Base-by-base conservation (phyloP, 345 rosid species). In the Brassica napus region DNA sequence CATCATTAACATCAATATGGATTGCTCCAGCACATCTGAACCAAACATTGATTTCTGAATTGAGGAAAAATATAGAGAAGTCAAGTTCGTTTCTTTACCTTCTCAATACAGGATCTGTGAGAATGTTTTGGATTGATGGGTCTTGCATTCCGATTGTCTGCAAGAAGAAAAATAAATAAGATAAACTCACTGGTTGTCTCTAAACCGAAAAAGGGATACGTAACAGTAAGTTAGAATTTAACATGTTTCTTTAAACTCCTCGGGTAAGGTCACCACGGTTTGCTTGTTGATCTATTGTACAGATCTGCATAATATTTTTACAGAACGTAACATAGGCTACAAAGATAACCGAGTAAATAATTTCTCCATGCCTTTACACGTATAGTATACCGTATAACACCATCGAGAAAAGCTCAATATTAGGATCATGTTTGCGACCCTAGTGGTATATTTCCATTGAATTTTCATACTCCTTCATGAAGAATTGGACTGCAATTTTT, bases 71-170 rank as follows among this genome's bases (percentile, higher is more conserved):
- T 30, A 30, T 30, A 30, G 32, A 30, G 32, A 30, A 30, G 32
- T 2, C 32, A 30, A 30, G 32, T 30, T 30, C 32, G 32, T 30
- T 30, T 30, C 32, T 30, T 24, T 75, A 91, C 97, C 92, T 93
- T 90, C 99, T 87, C 99, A 95, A 90, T 15, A 95, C 94, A 23
- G 98, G 98, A 78, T 95, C 99, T 3, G 98, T 89, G 9, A 94
- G 94, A 60, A 93, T 95, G 89, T 93, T 95, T 77, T 95, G 98
- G 75, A 21, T 21, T 21, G 23, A 21, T 21, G 23, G 23, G 23
- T 21, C 23, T 21, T 21, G 23, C 23, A 21, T 21, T 21, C 23
- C 23, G 23, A 21, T 21, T 21, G 23, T 21, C 23, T 21, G 23
- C 23, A 70, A 4, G 81, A 16, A 49, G 54, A 69, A 49, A 70